A percentile compares a stretch with the other conserved stretches of the same genome.
Evolutionary conservation across 2,329 filamentous ascomycete species (phyloP).

Genomic region (Coniosporium tulheliwenetii): DNA sequence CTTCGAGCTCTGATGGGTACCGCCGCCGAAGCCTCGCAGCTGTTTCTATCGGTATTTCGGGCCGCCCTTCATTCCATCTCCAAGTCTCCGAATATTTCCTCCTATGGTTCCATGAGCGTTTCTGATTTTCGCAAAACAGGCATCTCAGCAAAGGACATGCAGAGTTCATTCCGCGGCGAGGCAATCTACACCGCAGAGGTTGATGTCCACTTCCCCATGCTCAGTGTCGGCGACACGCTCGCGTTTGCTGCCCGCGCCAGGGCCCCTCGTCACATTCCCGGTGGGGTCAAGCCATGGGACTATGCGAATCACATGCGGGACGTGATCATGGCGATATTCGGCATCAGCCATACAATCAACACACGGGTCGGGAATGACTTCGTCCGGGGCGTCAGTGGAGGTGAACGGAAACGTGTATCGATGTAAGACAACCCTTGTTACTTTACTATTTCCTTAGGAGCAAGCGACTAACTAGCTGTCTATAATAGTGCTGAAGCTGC

Average conservation of each 20-base stretch:
- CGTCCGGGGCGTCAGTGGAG: constrained; percentile 58
- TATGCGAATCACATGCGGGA: constrained; percentile 52
- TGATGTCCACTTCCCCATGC: constrained; percentile 64
- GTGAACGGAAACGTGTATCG: constrained; percentile 48
- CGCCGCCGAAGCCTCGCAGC: no score
- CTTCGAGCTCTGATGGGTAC: no score
- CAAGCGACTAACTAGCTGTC: constrained; percentile 67
- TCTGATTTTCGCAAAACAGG: constrained; percentile 21
- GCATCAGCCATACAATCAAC: constrained; percentile 57
- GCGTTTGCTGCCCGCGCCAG: constrained; percentile 61
- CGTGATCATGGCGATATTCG: constrained; percentile 61
- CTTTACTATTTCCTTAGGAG: neutral
- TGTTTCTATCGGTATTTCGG: no score
- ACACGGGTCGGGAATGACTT: constrained; percentile 63
- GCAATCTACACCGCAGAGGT: constrained; percentile 78
- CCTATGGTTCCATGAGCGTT: neutral
- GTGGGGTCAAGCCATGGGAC: constrained; percentile 36
- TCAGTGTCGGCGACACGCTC: constrained; percentile 65
- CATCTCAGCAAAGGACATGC: constrained; percentile 58
- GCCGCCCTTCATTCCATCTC: no score
- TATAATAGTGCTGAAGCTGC: constrained; percentile 72
- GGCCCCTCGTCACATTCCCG: constrained; percentile 45
- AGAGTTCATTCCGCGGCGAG: constrained; percentile 63
- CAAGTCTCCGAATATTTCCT: neutral
- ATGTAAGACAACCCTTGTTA: no score